phyloP scores from a whole-genome alignment of 257 asterid genomes.

The Fraxinus cuspidata region DNA sequence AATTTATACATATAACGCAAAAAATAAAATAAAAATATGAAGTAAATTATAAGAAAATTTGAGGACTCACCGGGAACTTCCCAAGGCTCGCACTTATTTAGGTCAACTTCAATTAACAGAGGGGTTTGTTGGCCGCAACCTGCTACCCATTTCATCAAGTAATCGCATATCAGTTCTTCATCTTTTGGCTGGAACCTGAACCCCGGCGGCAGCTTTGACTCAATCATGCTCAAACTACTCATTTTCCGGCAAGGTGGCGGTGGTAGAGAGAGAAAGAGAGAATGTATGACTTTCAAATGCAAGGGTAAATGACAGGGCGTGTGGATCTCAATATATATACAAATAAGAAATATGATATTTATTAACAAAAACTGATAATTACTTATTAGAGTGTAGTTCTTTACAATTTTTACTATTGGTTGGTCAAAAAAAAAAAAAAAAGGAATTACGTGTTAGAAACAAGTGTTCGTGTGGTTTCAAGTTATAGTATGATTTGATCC shows the following conservation, averaged over 20 bases:
- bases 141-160: constrained; percentile 60
- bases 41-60: no score
- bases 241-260: constrained; percentile 30
- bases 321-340: constrained; percentile 19
- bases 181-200: constrained; percentile 87
- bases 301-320: constrained; percentile 25
- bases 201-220: constrained; percentile 86
- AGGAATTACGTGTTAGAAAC: constrained; percentile 36
- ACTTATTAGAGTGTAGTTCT: no score
- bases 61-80: constrained; percentile 70
- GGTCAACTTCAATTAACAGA: constrained; percentile 74
- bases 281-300: background rate
- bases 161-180: constrained; percentile 81
- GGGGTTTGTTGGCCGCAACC: constrained; percentile 45
- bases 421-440: constrained; percentile 35
- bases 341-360: constrained; percentile 5
- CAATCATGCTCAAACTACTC: constrained; percentile 75
- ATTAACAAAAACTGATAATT: no score
- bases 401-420: background rate
- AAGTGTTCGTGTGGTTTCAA: constrained; percentile 34
- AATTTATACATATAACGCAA: no score
- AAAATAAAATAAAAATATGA: background rate
- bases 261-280: background rate
- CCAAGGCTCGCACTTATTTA: constrained; percentile 92
- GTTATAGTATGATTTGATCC: background rate